Base-by-base conservation (phyloP, 352 stramenopile genomes). In the Globisporangium irregulare region DNA sequence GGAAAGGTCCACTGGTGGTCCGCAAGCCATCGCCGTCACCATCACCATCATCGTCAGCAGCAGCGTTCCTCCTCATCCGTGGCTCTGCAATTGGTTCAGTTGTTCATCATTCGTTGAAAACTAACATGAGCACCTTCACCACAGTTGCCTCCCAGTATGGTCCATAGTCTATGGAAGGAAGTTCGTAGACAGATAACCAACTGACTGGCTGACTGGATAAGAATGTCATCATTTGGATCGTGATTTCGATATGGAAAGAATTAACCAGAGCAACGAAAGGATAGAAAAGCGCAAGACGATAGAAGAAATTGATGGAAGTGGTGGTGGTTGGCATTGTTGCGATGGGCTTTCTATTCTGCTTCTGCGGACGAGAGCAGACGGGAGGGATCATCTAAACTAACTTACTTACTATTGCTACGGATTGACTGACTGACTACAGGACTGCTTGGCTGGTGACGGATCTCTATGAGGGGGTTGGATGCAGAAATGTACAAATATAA, bases 401-500 rank as follows among this genome's bases (percentile, higher is more conserved):
- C 14, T n/a, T 18, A 46, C 38, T 46, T 18, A 46, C 38, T 46
- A 20, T 9, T 38, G 32, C 32, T 38, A 46, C 38, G 15, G 38
- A 46, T 4, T 46, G 38, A 46, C 38, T 46, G 4, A 46, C 38
- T 46, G 38, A 46, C 12, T 46, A 43, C 36, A 43, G 12, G 38
- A 46, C 38, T 46, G 43, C 43, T 22, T n/a, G 5, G 18, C 5
- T 22, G 43, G 18, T 22, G 43, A 51, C 43, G 43, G 18, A 51
- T 55, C 50, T 55, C 50, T 29, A 55, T 27, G n/a, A 22, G 29
- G 29, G 43, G 43, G 43, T 9, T 38, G 32, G 54, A 50, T 62
- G 57, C 57, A 62, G 20, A 32, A 62, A 62, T 62, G 57, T 58
- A 58, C 51, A 58, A 50, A 62, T 41, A 62, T 62, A 62, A 62